Evolutionary conservation across 1,284 basidiomycete species (phyloP).

Genomic region (Moesziomyces aphidis): DNA sequence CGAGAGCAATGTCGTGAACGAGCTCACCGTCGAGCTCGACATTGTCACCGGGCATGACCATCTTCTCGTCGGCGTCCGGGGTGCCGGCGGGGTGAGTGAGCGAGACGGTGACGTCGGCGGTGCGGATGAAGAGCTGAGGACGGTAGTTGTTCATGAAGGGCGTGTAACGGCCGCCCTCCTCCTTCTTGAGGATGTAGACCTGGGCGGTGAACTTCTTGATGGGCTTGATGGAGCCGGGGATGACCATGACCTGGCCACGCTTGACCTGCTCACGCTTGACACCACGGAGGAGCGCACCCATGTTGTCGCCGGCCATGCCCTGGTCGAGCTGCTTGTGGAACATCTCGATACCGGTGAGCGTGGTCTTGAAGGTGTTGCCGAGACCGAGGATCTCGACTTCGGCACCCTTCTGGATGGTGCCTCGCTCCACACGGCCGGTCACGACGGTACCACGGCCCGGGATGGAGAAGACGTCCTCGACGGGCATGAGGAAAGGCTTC

Average conservation of each 20-base stretch:
- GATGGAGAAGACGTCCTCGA: constrained; percentile 98
- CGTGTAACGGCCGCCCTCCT: constrained; percentile 97
- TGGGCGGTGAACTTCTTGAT: constrained; percentile 83
- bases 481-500: constrained; percentile 95
- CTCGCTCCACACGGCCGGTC: constrained; percentile 97
- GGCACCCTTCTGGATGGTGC: constrained; percentile 88
- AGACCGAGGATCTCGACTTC: constrained; percentile 95
- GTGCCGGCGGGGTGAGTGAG: constrained; percentile 87
- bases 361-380: constrained; percentile 87
- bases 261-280: constrained; percentile 96
- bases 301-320: constrained; percentile 99
- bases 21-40: constrained; percentile 91
- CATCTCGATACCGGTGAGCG: constrained; percentile 97
- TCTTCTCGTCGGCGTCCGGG: constrained; percentile 69
- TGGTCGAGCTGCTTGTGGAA: constrained; percentile 99
- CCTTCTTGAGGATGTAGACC: constrained; percentile 80
- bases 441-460: constrained; percentile 98
- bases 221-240: constrained; percentile 92
- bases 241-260: constrained; percentile 91
- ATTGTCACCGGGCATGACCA: constrained; percentile 99
- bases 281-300: constrained; percentile 96
- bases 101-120: constrained; percentile 89
- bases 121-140: constrained; percentile 95
- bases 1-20: constrained; percentile 88
- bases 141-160: constrained; percentile 97